Base-by-base conservation (phyloP, 139 green algal species). In the Picochlorum sp. region DNA sequence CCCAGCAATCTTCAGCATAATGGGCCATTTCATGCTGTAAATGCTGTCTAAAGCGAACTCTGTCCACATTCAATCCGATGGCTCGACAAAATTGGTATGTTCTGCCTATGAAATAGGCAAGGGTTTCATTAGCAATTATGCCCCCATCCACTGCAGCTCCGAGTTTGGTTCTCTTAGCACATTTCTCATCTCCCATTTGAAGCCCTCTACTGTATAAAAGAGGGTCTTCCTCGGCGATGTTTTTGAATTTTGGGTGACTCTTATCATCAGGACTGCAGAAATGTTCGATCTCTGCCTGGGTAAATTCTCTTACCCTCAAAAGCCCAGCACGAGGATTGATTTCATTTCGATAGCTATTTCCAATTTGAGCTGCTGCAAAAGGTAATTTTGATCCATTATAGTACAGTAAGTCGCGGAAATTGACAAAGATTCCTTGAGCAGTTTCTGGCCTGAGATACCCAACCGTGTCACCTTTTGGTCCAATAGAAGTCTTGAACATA, bases 201-300 rank as follows among this genome's bases (percentile, higher is more conserved):
- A 90, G 77, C 8, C 70, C 80, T 47, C 87, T 70, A 8, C 80
- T 86, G 76, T 93, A 98, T 39, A 99, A 76, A 75, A 93, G 81
- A n/a, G 93, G 85, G 56, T 61, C 55, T 29, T 94, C 62, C 20
- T 84, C 69, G 1, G 82, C 84, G 9, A 99, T 81, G 9, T 50
- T 63, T 7, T 44, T 35, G 57, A 99, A 99, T 72, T 95, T 94
- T 35, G 88, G 81, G 71, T 98, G 93, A 14, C 57, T 55, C 69
- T 98, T 98, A 67, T 95, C 68, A 4, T 86, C 75, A 3, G 92
- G 92, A 72, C 95, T 83, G 37, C 91, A 81, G 72, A 99, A 99
- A 74, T 99, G 93, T 84, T 99, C 93, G 41, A 99, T 98, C 75
- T 99, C 93, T 32, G 90, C 92, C 72, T 94, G 87, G 9, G 93